Evolutionary conservation across 208 protist species (phyloP), one percentile per base, ranked within the genome.

Genomic region (Acanthamoeba lenticulata): DNA sequence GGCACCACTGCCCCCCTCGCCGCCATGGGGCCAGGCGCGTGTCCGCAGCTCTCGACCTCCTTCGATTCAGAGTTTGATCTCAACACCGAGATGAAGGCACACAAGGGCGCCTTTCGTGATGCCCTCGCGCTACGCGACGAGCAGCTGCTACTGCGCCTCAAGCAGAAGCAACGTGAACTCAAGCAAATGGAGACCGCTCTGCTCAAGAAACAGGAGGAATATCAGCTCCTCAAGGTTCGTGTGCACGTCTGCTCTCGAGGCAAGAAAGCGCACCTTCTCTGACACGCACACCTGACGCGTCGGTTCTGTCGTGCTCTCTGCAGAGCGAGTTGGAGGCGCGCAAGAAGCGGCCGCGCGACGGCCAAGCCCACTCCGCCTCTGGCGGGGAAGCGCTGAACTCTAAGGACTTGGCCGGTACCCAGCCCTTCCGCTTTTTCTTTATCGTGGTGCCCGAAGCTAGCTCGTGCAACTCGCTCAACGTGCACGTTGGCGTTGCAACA

Each of bases 81-180:
- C 65, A 74, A 74, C 65, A 74, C 65, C 6, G 65, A 74, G n/a
- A 11, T 74, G 65, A 74, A 38, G 65, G 65, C 65, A 11, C 65
- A 74, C 65, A 74, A 74, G 65, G 65, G 65, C 34, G 65, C 65
- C 65, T 74, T 74, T 29, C 65, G 65, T 38, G 65, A 74, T 29
- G 65, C 65, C 17, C 65, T 74, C 32, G 21, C 65, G 32, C 65
- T 74, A 19, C 65, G 65, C 65, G 65, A 74, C 65, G 65, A 74
- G n/a, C 65, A 74, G 65, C 65, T 74, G 32, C 65, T 74, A 11
- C 65, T 74, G 27, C 65, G 65, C 65, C 65, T 74, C 65, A 74
- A 74, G 65, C 65, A 74, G 65, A 74, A 74, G 65, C 65, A 74
- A 19, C 65, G 65, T 19, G 65, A 74, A 29, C 65, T 74, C 65